Percentiles rank a stretch among this genome's conserved stretches.
Evolutionary conservation across 805 yeast species (phyloP).

Genomic region (Myxozyma mucilagina): DNA sequence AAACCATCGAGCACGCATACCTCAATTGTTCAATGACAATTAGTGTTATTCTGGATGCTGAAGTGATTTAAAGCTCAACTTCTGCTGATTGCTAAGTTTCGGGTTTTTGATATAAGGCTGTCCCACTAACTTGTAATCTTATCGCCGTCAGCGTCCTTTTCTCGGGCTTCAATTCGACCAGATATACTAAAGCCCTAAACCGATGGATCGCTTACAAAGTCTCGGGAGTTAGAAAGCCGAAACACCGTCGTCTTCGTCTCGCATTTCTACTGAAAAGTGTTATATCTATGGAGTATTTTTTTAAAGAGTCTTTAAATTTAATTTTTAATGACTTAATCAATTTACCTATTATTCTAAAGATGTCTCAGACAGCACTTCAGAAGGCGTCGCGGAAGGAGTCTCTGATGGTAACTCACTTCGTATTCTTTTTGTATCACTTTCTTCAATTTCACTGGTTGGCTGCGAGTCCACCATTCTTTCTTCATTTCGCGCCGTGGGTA

Average conservation of each 20-base stretch:
- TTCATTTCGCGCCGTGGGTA: background rate
- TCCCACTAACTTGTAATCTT: background rate
- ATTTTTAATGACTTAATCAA: background rate
- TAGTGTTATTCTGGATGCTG: background rate
- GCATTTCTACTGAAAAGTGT: too few relatives aligned
- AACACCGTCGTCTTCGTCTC: too few relatives aligned
- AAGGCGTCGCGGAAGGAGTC: background rate
- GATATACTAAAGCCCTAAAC: background rate
- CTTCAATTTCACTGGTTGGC: background rate
- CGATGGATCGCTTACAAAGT: background rate
- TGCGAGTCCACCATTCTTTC: background rate
- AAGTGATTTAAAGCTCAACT: too few relatives aligned
- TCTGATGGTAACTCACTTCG: background rate
- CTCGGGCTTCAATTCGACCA: background rate
- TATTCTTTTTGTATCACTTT: background rate
- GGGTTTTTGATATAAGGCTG: background rate
- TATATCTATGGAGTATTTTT: too few relatives aligned
- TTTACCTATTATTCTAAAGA: background rate
- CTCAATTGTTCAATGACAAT: background rate
- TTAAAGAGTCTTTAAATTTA: too few relatives aligned
- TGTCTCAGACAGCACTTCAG: background rate
- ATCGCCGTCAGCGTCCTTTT: conserved; percentile 1
- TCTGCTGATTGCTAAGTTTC: background rate
- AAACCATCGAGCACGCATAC: conserved; percentile 6
- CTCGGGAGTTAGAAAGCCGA: background rate